Percentiles rank a stretch among this genome's conserved stretches.
Evolutionary conservation across 345 rosid genomes (phyloP).

Genomic region (Schrenkiella parvula): DNA sequence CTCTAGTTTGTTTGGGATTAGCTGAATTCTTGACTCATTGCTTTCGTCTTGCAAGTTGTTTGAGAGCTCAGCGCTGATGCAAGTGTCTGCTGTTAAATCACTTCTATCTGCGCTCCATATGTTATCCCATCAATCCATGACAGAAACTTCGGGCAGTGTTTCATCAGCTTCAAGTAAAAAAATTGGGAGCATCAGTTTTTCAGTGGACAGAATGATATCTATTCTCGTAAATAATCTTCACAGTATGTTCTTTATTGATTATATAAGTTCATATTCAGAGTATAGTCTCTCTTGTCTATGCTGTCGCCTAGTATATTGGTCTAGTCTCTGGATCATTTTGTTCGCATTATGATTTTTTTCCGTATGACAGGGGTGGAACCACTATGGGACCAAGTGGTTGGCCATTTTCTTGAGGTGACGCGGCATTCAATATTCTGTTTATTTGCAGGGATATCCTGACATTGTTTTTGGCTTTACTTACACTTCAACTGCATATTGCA

Average conservation of each 20-base stretch:
- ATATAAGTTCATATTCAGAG: not conserved
- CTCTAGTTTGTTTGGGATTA: slow-evolving; percentile 1
- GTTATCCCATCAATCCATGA: slow-evolving; percentile 82
- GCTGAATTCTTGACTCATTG: slow-evolving; percentile 36
- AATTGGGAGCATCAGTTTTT: slow-evolving; percentile 77
- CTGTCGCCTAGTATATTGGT: not conserved
- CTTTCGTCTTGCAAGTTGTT: slow-evolving; percentile 62
- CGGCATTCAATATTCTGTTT: slow-evolving; percentile 15
- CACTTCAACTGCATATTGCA: slow-evolving; percentile 43
- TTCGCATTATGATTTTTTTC: slow-evolving; percentile 7
- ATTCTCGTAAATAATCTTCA: slow-evolving; percentile 92
- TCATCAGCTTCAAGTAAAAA: slow-evolving; percentile 74
- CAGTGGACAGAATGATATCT: slow-evolving; percentile 93
- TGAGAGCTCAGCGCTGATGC: slow-evolving; percentile 98
- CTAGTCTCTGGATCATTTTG: not conserved
- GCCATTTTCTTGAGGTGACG: slow-evolving; percentile 88
- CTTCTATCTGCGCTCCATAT: slow-evolving; percentile 86
- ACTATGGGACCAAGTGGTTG: slow-evolving; percentile 90
- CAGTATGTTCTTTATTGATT: slow-evolving; percentile 50
- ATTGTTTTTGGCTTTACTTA: slow-evolving; percentile 31
- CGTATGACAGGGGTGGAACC: slow-evolving; percentile 71
- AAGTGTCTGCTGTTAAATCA: slow-evolving; percentile 89
- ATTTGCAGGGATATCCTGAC: slow-evolving; percentile 17
- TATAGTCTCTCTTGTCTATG: slow-evolving; percentile 11
- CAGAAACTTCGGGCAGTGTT: slow-evolving; percentile 58